phyloP scores from a whole-genome alignment of 139 green algal genomes.

The Desmodesmus armatus region DNA sequence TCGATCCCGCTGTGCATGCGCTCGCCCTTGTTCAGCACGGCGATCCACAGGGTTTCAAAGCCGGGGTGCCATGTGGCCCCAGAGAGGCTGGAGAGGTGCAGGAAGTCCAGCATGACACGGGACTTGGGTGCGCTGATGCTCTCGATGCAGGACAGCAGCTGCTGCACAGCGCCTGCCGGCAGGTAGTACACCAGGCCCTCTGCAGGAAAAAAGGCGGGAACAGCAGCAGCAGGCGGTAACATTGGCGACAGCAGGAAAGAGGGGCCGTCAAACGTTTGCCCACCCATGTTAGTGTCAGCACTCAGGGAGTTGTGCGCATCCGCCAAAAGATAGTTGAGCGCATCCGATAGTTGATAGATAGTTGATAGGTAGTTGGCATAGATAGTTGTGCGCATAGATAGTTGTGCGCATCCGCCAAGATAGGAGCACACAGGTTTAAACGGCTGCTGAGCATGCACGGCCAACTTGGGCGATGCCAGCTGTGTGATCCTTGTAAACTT shows the following conservation, averaged over 20 bases:
- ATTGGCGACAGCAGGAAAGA: background rate
- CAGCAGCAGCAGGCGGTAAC: background rate
- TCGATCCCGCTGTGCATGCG: slow-evolving; percentile 55
- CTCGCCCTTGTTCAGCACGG: slow-evolving; percentile 58
- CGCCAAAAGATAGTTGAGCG: too few species aligned
- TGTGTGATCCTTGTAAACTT: too few species aligned
- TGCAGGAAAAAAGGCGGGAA: slow-evolving; percentile 16
- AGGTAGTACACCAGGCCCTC: slow-evolving; percentile 81
- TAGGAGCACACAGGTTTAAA: too few species aligned
- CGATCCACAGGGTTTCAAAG: slow-evolving; percentile 40
- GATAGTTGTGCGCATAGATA: too few species aligned
- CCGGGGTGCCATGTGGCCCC: slow-evolving; percentile 24
- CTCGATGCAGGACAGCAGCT: slow-evolving; percentile 55
- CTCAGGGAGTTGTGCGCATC: too few species aligned
- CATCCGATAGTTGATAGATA: too few species aligned
- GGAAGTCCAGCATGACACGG: slow-evolving; percentile 77
- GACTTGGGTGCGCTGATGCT: slow-evolving; percentile 42
- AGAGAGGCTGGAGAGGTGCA: slow-evolving; percentile 48
- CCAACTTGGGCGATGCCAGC: too few species aligned
- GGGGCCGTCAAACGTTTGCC: too few species aligned
- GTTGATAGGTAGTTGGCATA: too few species aligned
- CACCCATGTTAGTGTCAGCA: too few species aligned
- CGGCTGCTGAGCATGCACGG: too few species aligned
- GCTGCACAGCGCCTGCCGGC: slow-evolving; percentile 48
- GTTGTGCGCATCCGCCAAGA: too few species aligned